These are phyloP conservation scores for Salvia splendens DNA, from an alignment of 257 asterid species.

Conservation along the genomic window DNA sequence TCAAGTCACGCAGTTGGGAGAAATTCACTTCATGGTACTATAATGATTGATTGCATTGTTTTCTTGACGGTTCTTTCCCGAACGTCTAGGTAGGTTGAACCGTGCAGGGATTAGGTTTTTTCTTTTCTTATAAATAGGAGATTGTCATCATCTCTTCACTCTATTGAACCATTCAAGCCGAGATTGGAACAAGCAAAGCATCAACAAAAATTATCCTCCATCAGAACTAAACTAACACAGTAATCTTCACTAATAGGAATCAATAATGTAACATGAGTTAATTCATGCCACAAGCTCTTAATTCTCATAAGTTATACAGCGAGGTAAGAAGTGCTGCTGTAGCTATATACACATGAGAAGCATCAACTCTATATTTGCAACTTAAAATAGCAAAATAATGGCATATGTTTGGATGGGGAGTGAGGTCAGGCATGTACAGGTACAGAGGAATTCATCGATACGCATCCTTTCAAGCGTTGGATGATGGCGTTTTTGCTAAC, in stretches of 20 bases:
- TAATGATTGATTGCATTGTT: not conserved
- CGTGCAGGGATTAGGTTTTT: too few species aligned
- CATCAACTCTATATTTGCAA: slow-evolving; percentile 23
- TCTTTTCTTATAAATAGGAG: too few species aligned
- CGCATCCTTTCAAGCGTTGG: slow-evolving; percentile 76
- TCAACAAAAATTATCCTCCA: too few species aligned
- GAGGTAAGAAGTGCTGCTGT: not conserved
- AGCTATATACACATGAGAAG: slow-evolving; percentile 22
- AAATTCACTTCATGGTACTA: too few species aligned
- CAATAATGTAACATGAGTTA: slow-evolving; percentile 14
- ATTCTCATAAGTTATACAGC: slow-evolving; percentile 19
- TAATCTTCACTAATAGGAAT: slow-evolving; percentile 7
- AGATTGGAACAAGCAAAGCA: too few species aligned
- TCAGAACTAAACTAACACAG: too few species aligned
- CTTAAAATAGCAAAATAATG: slow-evolving; percentile 12
- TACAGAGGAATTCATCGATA: slow-evolving; percentile 60
- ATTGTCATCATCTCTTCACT: too few species aligned
- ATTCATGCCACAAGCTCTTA: slow-evolving; percentile 26
- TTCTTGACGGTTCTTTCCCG: too few species aligned
- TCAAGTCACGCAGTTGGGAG: not conserved
- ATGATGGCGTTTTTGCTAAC: slow-evolving; percentile 59
- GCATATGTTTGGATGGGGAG: too few species aligned
- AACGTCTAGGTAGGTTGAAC: too few species aligned
- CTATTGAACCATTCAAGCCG: too few species aligned
- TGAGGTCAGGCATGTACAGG: slow-evolving; percentile 65